Conservation (phyloP, 225 moss, liverwort and hornwort species). For the Marchantia polymorpha region DNA sequence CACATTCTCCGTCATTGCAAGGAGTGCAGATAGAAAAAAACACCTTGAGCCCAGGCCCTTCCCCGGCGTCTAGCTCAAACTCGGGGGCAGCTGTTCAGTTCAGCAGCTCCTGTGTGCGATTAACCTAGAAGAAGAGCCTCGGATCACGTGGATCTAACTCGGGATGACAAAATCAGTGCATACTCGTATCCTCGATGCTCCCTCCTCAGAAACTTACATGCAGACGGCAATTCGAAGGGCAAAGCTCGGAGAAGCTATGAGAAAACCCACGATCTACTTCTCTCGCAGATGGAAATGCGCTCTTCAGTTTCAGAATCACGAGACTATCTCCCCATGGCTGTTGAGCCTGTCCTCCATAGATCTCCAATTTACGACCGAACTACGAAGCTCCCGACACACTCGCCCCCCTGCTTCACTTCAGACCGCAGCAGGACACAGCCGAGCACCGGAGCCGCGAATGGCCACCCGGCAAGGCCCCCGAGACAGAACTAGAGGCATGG, state of each 20-base stretch:
- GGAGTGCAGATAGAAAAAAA: not conserved
- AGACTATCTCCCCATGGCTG: not conserved
- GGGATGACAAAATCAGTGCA: not conserved
- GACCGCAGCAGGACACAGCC: not conserved
- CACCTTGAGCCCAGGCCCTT: not conserved
- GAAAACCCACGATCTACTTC: not conserved
- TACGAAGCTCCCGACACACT: not conserved
- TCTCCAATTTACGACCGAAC: not conserved
- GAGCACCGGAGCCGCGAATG: not conserved
- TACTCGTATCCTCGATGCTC: too few species aligned
- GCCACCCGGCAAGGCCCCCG: not conserved
- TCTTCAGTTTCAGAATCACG: not conserved
- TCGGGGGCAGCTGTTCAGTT: not conserved
- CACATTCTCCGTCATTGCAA: not conserved
- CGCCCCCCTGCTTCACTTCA: not conserved
- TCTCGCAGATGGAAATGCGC: not conserved
- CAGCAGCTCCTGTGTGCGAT: not conserved
- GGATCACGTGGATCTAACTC: not conserved
- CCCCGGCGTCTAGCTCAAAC: not conserved
- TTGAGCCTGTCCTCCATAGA: constrained; percentile 5
- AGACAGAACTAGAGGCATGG: not conserved
- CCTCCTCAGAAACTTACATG: not conserved
- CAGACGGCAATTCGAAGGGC: too few species aligned
- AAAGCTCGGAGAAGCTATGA: too few species aligned
- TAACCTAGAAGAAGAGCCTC: not conserved